Base-by-base conservation (phyloP, 139 green algal species). In the Edaphochlamys debaryana region DNA sequence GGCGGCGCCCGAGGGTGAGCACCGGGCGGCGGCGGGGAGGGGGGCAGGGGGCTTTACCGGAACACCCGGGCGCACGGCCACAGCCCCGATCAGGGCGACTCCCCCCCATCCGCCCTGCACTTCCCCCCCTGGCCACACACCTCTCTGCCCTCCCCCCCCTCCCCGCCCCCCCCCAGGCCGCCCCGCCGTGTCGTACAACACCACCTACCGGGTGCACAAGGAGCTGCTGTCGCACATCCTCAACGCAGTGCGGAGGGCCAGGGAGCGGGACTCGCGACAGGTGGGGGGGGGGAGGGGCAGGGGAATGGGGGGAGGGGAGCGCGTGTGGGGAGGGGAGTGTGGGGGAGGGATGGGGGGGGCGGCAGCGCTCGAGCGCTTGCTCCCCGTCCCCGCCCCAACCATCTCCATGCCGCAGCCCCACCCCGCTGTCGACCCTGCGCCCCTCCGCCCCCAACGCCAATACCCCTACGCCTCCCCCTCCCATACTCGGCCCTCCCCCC, bases 201-300 rank as follows among this genome's bases (percentile, higher is more conserved):
- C 75, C 30, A 64, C 75, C 30, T 81, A 70, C 45, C 75, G 23
- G 22, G 75, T 81, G 25, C 60, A 71, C 58, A 81, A 81, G 75
- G 75, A 81, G 58, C 60, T 81, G 6, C 75, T 81, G 1, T 63
- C 60, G 54, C 75, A 81, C 37, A 41, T 81, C 4, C 41, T 81
- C 9, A 81, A 81, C 75, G 67, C 75, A 27, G 41, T 81, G 5
- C 38, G 66, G 3, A 37, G 75, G 40, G 60, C 66, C 17, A 42
- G 30, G 30, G 75, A 81, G 32, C 75, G 75, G 4, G 75, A 81
- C 60, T 48, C 75, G 23, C 75, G 75, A 7, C 75, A 81, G 60
- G 73, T 80, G 72, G 17, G 56, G 52, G 37, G 34, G 48, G 6
- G 22, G 40, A 15, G 1, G 40, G 2, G 40, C 23, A 8, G 15